A percentile compares a stretch with the other conserved stretches of the same genome.
phyloP scores from a whole-genome alignment of 1,139 yeast genomes.

The Geotrichum citri-aurantii region DNA sequence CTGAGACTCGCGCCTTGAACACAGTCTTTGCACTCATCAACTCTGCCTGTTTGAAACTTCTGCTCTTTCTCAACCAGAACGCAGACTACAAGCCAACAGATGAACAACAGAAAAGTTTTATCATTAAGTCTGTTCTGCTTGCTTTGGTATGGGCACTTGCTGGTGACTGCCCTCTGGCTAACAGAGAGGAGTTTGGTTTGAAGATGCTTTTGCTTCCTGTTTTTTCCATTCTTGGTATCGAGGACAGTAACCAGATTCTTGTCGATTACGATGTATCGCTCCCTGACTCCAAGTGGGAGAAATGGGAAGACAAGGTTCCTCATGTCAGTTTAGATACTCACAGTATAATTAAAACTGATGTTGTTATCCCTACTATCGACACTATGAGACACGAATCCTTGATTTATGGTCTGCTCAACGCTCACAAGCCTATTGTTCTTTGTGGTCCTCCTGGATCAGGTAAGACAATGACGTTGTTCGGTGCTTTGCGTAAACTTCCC shows the following conservation, averaged over 20 bases:
- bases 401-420: constrained; percentile 52
- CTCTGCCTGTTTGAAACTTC: constrained; percentile 25
- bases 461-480: constrained; percentile 83
- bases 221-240: constrained; percentile 23
- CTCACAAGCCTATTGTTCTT: constrained; percentile 58
- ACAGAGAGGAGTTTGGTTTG: constrained; percentile 41
- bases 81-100: constrained; percentile 28
- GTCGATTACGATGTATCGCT: constrained; percentile 47
- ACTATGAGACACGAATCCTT: constrained; percentile 63
- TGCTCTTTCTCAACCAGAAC: constrained; percentile 24
- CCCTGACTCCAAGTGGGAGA: constrained; percentile 48
- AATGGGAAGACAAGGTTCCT: constrained; percentile 45
- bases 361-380: constrained; percentile 74
- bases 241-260: constrained; percentile 19
- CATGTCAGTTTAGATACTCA: constrained; percentile 53
- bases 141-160: constrained; percentile 64
- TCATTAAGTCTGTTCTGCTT: constrained; percentile 40
- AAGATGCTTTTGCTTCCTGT: constrained; percentile 31
- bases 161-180: constrained; percentile 49
- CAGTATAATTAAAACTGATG: constrained; percentile 55
- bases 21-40: constrained; percentile 37
- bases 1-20: constrained; percentile 39
- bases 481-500: constrained; percentile 56
- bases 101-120: constrained; percentile 31
- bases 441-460: constrained; percentile 99